Base-by-base conservation (phyloP, 441 rosid species). In the Arabidopsis lyrata region DNA sequence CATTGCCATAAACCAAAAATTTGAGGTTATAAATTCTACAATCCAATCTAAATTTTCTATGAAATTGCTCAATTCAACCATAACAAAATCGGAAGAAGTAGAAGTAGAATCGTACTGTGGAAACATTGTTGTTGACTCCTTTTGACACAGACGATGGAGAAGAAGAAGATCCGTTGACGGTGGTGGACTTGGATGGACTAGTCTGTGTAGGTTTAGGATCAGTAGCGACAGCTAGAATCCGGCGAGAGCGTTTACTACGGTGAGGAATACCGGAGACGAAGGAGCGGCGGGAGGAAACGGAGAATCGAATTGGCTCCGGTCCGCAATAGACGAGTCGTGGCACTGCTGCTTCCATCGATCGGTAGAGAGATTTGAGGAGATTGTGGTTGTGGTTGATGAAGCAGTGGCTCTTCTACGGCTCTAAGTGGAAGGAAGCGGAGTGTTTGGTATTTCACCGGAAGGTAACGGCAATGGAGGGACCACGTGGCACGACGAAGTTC, bases 241-340 rank as follows among this genome's bases (percentile, higher is more conserved):
- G 86, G 38, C 78, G 80, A 27, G 83, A 71, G 22, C 88, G 83
- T 61, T 72, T 76, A n/a, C 62, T 76, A 20, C 83, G 80, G 24
- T 67, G 69, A 59, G 75, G 36, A 50, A 35, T 13, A 0, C 47
- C 31, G 31, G 81, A 59, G 65, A 73, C n/a, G 39, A 72, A 83
- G 8, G 84, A 75, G 52, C 74, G 79, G 52, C 62, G 63, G 31
- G 84, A 44, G 20, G 82, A 81, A 38, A 66, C 45, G 58, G 80
- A 29, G 80, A 80, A 74, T 0, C 87, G 87, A 59, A 66, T 67
- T 20, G 88, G 81, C 41, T 78, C 80, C 35, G 83, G 59, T 72
- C 96, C 89, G 81, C 89, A 82, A 79, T 86, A 86, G 60, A 86
- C 85, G 75, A 90, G 91, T 75, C 83, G 87, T 20, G 88, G 85